Conservation (phyloP, 73 alveolate genomes). For the Paramecium bursaria region DNA sequence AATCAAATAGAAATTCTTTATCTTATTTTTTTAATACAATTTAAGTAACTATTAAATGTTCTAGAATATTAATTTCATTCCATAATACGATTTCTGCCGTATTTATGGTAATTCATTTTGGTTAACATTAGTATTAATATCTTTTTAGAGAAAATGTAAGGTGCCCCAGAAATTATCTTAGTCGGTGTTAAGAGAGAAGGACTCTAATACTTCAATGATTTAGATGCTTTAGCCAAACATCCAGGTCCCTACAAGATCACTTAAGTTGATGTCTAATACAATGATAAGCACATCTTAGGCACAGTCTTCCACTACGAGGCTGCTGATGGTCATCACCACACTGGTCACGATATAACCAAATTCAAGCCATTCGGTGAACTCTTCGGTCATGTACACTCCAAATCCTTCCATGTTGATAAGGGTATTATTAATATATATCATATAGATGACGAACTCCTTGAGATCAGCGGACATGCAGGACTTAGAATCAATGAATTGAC, state of each 20-base stretch:
- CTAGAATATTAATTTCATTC: too few species aligned
- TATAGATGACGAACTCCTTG: constrained; percentile 52
- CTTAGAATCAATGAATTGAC: constrained; percentile 27
- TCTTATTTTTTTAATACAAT: too few species aligned
- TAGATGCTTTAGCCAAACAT: constrained; percentile 7
- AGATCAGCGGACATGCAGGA: constrained; percentile 49
- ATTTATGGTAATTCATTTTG: too few species aligned
- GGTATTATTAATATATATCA: background rate
- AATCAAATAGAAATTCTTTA: too few species aligned
- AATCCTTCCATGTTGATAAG: constrained; percentile 19
- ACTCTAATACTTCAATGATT: constrained; percentile 3
- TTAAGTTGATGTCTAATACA: constrained; percentile 43
- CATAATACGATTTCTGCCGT: too few species aligned
- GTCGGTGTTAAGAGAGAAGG: constrained; percentile 49
- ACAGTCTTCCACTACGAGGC: constrained; percentile 22
- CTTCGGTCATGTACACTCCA: constrained; percentile 42
- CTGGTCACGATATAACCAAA: constrained; percentile 31
- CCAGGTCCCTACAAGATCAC: constrained; percentile 51
- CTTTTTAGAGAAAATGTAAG: too few species aligned
- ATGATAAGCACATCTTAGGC: constrained; percentile 45
- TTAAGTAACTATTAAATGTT: too few species aligned
- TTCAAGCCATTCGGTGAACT: constrained; percentile 58
- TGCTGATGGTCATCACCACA: background rate
- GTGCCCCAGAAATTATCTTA: constrained; percentile 27
- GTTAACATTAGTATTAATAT: too few species aligned